These are phyloP conservation scores for Blastocystis sp. DNA, from an alignment of 352 stramenopile species.

Conservation along the genomic window DNA sequence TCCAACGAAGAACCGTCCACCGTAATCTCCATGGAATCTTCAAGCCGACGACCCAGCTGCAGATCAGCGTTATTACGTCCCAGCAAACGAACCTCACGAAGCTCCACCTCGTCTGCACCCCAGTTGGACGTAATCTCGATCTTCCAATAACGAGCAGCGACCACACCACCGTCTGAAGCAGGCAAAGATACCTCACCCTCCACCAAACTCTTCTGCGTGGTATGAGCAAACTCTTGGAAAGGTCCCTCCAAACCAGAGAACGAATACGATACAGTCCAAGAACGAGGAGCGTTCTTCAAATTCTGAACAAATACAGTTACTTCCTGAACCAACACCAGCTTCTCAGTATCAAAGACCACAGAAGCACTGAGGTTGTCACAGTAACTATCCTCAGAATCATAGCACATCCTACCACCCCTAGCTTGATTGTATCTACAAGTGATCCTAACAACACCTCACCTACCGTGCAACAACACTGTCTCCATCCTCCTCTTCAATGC, in stretches of 20 bases:
- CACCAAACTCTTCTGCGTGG: background rate
- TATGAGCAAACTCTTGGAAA: background rate
- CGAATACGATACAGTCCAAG: conserved; percentile 48
- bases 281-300: conserved; percentile 5
- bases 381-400: background rate
- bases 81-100: conserved; percentile 45
- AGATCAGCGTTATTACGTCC: background rate
- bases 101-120: conserved; percentile 27
- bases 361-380: conserved; percentile 54
- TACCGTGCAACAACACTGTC: conserved; percentile 9
- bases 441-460: background rate
- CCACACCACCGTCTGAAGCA: background rate
- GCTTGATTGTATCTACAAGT: conserved; percentile 38
- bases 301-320: conserved; percentile 25
- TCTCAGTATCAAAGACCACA: conserved; percentile 59
- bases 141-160: conserved; percentile 53
- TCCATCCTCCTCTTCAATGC: conserved; percentile 28
- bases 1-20: conserved; percentile 8
- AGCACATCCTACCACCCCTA: background rate
- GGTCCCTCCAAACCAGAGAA: conserved; percentile 22
- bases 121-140: conserved; percentile 59
- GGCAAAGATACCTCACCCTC: conserved; percentile 10
- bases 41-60: background rate
- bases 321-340: conserved; percentile 49
- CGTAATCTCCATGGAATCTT: conserved; percentile 12